Evolutionary conservation across 306 rosid genomes (phyloP).

Genomic region (Fragaria nilgerrensis): DNA sequence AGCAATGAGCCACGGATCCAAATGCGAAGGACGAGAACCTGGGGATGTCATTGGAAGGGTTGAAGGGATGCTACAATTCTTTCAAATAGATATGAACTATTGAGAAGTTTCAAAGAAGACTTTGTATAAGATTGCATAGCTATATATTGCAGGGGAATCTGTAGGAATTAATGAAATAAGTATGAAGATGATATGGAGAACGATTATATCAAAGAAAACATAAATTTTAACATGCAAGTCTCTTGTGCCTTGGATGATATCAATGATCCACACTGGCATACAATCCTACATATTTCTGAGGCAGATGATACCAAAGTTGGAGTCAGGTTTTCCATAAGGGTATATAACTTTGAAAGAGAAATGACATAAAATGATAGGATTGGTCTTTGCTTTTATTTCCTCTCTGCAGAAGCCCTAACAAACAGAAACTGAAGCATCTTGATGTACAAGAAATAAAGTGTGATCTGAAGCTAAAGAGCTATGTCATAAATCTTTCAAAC

Average conservation of each 20-base stretch:
- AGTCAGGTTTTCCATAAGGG: neutral
- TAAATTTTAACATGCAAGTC: neutral
- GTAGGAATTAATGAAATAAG: neutral
- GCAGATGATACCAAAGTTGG: conserved; percentile 14
- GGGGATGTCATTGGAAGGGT: neutral
- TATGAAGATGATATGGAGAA: neutral
- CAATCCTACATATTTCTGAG: neutral
- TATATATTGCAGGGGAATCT: neutral
- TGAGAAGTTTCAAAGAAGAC: conserved; percentile 9
- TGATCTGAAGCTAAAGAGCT: conserved; percentile 20
- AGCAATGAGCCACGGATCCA: neutral
- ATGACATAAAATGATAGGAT: neutral
- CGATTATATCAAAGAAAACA: conserved; percentile 30
- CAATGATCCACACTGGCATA: neutral
- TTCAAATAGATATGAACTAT: neutral
- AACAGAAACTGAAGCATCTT: conserved; percentile 4
- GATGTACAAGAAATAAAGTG: neutral
- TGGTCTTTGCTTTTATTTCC: conserved; percentile 4
- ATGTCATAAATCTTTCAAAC: conserved; percentile 27
- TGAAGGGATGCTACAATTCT: conserved; percentile 22
- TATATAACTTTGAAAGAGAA: neutral
- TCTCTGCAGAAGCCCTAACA: neutral
- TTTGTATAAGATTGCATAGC: neutral
- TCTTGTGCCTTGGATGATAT: conserved; percentile 19
- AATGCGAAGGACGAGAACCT: neutral